Percentiles rank a stretch among this genome's conserved stretches.
Conservation (phyloP, 2,329 filamentous ascomycete genomes). For the Sclerotinia borealis region DNA sequence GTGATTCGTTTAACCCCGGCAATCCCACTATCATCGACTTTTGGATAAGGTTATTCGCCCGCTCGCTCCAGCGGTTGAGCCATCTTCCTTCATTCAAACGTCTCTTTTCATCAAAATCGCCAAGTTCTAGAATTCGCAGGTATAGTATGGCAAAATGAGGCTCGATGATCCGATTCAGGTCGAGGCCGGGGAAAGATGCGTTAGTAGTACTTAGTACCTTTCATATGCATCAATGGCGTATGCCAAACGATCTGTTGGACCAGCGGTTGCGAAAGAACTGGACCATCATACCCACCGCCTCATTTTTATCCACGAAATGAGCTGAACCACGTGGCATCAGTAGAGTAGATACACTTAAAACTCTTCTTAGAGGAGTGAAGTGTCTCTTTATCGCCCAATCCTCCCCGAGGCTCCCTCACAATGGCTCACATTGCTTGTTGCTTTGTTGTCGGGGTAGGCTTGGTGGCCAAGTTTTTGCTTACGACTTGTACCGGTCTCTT, state of each 20-base stretch:
- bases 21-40: background rate
- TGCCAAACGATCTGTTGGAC: background rate
- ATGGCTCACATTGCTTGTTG: background rate
- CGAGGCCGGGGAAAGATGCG: background rate
- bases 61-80: background rate
- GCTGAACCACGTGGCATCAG: constrained; percentile 12
- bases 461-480: background rate
- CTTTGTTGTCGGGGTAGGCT: constrained; percentile 8
- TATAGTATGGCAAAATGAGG: background rate
- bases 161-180: background rate
- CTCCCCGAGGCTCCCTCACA: too few species aligned
- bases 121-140: background rate
- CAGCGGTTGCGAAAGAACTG: constrained; percentile 7
- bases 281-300: constrained; percentile 12
- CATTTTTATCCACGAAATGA: constrained; percentile 10
- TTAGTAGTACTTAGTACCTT: background rate
- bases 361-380: constrained; percentile 1
- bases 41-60: background rate
- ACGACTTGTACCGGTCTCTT: background rate
- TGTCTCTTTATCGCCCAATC: constrained; percentile 14
- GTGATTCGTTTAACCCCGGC: background rate
- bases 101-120: background rate
- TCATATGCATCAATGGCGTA: background rate
- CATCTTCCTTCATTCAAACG: background rate
- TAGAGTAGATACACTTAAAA: constrained; percentile 3